Evolutionary conservation across 768 basidiomycete genomes (phyloP).

Genomic region (Tulasnella sp.): DNA sequence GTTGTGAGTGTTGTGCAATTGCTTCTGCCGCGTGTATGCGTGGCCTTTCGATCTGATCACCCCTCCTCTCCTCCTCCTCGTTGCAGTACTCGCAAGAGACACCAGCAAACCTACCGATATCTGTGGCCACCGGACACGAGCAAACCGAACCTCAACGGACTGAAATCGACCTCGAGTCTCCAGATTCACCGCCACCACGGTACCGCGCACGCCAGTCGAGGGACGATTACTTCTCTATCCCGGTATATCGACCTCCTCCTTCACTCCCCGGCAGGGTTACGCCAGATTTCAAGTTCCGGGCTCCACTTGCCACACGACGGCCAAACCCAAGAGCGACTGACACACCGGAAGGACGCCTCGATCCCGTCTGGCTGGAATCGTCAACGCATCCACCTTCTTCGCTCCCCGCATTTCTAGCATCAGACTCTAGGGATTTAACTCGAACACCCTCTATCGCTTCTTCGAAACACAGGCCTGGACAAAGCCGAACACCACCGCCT

Average conservation of each 20-base stretch:
- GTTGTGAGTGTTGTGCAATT: background rate
- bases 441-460: slow-evolving; percentile 18
- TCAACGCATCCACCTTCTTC: background rate
- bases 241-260: background rate
- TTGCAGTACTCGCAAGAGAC: slow-evolving; percentile 3
- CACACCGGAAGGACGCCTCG: slow-evolving; percentile 15
- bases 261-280: background rate
- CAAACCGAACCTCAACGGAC: background rate
- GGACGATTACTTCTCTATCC: background rate
- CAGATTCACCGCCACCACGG: slow-evolving; percentile 21
- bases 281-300: slow-evolving; percentile 1
- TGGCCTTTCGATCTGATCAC: slow-evolving; percentile 13
- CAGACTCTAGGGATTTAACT: background rate
- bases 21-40: slow-evolving; percentile 18
- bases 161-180: slow-evolving; percentile 14
- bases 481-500: slow-evolving; percentile 6
- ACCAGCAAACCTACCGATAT: slow-evolving; percentile 4
- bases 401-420: background rate
- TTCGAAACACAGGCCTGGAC: background rate
- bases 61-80: slow-evolving; percentile 14
- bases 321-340: slow-evolving; percentile 1
- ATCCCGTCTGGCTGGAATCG: background rate
- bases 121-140: background rate
- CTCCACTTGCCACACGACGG: background rate
- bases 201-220: slow-evolving; percentile 21